Base-by-base conservation (phyloP, 1,284 basidiomycete genomes). In the Pseudozyma hubeiensis region DNA sequence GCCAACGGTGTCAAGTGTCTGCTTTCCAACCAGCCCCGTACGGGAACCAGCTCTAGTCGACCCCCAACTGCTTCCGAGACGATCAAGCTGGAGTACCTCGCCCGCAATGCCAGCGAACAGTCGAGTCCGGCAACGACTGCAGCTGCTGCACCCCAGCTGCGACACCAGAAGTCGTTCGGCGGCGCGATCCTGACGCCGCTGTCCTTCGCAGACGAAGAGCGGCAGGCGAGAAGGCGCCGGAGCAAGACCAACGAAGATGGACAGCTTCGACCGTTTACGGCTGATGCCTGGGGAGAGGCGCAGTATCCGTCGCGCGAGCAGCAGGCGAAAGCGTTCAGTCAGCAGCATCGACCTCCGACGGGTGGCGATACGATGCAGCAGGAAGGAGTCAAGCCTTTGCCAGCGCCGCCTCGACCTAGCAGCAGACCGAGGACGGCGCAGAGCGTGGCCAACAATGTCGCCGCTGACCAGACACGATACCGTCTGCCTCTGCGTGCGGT, bases 71-170 rank as follows among this genome's bases (percentile, higher is more conserved):
- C 73, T 0, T 67, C 68, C 0, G 73, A 75, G 34, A 58, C 54
- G 16, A 75, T 75, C 68, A 75, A 75, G 37, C 48, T 61, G 17
- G 73, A 72, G 17, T 75, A 75, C 13, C 73, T 71, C 6, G 58
- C 63, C 11, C 60, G 64, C 14, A 46, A 47, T 9, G 53, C 59
- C 13, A 37, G 39, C 17, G 59, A 57, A 19, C 8, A 51, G 3
- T 44, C 41, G 31, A 24, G 43, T 19, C 41, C 52, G 19, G 14
- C 52, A 34, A 30, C 53, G 40, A 10, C 41, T 24, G 14, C 52
- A 34, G 31, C 53, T 40, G 9, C 41, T 24, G 34, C 50, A 35
- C 16, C 40, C n/a, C 7, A 19, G 19, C 30, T 66, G 48, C 60
- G 60, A 33, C 55, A 48, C 5, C 60, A 66, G 14, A 61, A 50